Evolutionary conservation across 495 filamentous ascomycete species (phyloP).

Genomic region (Aspergillus bertholletiae): DNA sequence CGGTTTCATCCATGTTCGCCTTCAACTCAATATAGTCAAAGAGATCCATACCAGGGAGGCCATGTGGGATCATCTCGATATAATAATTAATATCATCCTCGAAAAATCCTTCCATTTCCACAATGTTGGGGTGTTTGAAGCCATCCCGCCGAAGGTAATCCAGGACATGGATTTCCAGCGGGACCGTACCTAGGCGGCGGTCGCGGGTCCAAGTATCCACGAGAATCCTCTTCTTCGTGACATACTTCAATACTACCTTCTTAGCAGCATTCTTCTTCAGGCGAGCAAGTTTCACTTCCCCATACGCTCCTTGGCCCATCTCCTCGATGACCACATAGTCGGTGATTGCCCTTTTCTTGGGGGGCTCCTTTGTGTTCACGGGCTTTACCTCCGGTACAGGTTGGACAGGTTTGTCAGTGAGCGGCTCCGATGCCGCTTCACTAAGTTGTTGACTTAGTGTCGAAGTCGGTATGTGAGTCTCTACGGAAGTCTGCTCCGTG

Average conservation of each 20-base stretch:
- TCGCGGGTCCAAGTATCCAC: slow-evolving; percentile 99
- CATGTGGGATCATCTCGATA: slow-evolving; percentile 97
- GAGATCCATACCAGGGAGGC: slow-evolving; percentile 95
- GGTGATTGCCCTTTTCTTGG: slow-evolving; percentile 73
- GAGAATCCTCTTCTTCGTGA: slow-evolving; percentile 93
- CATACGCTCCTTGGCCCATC: slow-evolving; percentile 98
- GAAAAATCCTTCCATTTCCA: slow-evolving; percentile 98
- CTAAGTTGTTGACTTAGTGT: slow-evolving; percentile 72
- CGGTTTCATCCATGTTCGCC: slow-evolving; percentile 91
- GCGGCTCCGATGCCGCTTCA: slow-evolving; percentile 58
- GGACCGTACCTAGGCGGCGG: slow-evolving; percentile 90
- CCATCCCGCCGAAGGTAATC: slow-evolving; percentile 89
- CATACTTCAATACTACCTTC: slow-evolving; percentile 95
- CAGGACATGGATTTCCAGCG: slow-evolving; percentile 94
- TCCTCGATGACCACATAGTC: slow-evolving; percentile 95
- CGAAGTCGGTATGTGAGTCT: slow-evolving; percentile 54
- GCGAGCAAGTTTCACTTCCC: slow-evolving; percentile 93
- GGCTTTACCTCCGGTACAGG: slow-evolving; percentile 34
- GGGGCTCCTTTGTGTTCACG: slow-evolving; percentile 27
- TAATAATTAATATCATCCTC: slow-evolving; percentile 98
- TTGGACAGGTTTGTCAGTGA: slow-evolving; percentile 47
- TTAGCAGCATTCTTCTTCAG: slow-evolving; percentile 71
- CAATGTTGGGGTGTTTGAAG: slow-evolving; percentile 88
- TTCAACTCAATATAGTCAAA: slow-evolving; percentile 98
- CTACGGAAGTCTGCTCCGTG: slow-evolving; percentile 20